phyloP scores from a whole-genome alignment of 129 eudicot species.

The Ambrosia artemisiifolia region DNA sequence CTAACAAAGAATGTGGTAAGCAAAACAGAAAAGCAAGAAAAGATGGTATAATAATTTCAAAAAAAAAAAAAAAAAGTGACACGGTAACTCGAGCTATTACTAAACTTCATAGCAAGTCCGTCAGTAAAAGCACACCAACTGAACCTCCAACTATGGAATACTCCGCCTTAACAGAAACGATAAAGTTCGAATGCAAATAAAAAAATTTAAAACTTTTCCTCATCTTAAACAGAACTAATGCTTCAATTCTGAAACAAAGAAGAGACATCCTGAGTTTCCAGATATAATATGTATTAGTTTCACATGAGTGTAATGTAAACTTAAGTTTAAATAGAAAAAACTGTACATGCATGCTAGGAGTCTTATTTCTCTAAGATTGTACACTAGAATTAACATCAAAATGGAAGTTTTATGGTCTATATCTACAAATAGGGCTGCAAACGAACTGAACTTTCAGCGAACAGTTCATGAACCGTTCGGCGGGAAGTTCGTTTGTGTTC shows the following conservation, averaged over 20 bases:
- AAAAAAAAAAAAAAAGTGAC: neutral
- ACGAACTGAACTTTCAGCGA: too few species aligned
- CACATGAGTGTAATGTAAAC: constrained; percentile 8
- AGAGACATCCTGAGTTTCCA: neutral
- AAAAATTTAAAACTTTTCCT: neutral
- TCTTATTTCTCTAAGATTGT: neutral
- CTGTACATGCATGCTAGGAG: neutral
- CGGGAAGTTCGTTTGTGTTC: too few species aligned
- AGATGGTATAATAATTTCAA: neutral
- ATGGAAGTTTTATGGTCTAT: neutral
- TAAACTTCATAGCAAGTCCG: neutral
- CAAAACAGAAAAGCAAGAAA: constrained; percentile 17
- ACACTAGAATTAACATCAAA: neutral
- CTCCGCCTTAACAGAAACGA: neutral
- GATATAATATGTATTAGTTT: neutral
- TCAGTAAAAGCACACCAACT: neutral
- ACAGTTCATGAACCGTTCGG: too few species aligned
- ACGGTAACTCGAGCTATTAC: neutral
- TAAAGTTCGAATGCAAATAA: neutral
- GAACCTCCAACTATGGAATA: constrained; percentile 8
- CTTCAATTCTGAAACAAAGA: neutral
- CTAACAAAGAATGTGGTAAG: neutral
- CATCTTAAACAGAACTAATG: neutral
- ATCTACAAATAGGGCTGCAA: too few species aligned
- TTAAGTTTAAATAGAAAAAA: neutral